Base-by-base conservation (phyloP, 352 stramenopile species). In the Phytophthora pinifolia region DNA sequence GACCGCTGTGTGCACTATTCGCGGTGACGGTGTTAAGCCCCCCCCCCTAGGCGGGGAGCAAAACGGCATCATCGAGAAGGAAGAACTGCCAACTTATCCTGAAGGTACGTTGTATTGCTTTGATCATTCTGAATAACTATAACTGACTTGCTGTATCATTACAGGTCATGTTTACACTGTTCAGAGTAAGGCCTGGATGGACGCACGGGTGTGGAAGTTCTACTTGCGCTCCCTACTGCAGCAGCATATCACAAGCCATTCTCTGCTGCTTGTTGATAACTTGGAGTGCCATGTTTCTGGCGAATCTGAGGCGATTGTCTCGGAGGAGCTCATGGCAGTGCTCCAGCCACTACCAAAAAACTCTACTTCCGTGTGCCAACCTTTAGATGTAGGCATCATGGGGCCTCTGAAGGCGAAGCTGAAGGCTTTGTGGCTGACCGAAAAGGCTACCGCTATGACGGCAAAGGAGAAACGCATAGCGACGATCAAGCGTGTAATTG, bases 181-280 rank as follows among this genome's bases (percentile, higher is more conserved):
- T 32, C 55, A 64, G 15, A 51, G 27, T 8, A 64, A 64, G 25
- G 41, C 47, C 7, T 59, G 33, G 41, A 64, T 64, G 41, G 55
- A 59, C 32, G 12, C 2, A 12, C 55, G 37, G 3, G 37, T 62
- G 10, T 51, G 41, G 27, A n/a, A 25, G 2, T 59, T 59, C 27
- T 64, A 64, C n/a, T 29, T 59, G 9, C 41, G 33, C 2, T 64
- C 55, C 3, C 30, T 64, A 18, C 35, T 59, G 33, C 9, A 44
- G 0, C 10, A 29, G 17, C 38, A 54, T 14, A 58, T 64, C 34
- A 45, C 32, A 2, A 14, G 9, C 8, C 6, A 14, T n/a, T 36
- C 20, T 35, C 13, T 43, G 8, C 25, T 45, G n/a, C 13, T 54
- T 25, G 46, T 37, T 2, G 46, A 54, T 22, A 45, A 54, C n/a